Percentiles rank a stretch among this genome's conserved stretches.
phyloP scores from a whole-genome alignment of 441 rosid species.

The Euphorbia corollata region DNA sequence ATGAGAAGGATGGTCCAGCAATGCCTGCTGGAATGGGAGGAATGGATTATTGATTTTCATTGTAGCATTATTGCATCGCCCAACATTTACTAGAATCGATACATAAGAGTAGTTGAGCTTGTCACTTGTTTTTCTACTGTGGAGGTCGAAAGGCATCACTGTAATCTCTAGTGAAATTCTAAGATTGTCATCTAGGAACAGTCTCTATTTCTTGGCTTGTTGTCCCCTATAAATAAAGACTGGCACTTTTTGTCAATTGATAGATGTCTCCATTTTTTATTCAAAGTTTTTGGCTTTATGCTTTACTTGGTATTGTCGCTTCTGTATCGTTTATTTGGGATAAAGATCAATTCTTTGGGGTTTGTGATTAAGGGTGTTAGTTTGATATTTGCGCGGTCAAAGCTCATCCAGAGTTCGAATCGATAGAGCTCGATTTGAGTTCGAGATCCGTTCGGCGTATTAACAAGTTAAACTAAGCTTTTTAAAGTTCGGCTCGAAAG shows the following conservation, averaged over 20 bases:
- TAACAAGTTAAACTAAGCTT: too few species aligned
- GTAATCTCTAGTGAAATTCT: constrained; percentile 19
- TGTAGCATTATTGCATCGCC: background rate
- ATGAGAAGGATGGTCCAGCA: constrained; percentile 50
- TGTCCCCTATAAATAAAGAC: constrained; percentile 8
- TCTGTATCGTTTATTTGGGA: too few species aligned
- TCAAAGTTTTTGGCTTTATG: too few species aligned
- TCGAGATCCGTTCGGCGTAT: too few species aligned
- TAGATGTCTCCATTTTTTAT: background rate
- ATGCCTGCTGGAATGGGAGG: constrained; percentile 50
- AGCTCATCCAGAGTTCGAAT: too few species aligned
- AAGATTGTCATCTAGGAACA: constrained; percentile 13
- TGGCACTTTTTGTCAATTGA: background rate
- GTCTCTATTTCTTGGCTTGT: constrained; percentile 4
- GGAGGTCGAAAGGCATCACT: constrained; percentile 20
- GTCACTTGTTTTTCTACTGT: background rate
- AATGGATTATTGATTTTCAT: constrained; percentile 47
- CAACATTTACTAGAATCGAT: background rate
- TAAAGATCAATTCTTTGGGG: too few species aligned
- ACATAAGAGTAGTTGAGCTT: background rate
- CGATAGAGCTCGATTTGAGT: too few species aligned
- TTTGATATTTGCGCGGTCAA: too few species aligned
- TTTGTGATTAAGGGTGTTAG: too few species aligned
- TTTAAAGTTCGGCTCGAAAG: too few species aligned
- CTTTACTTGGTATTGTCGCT: background rate